Percentiles rank a stretch among this genome's conserved stretches.
These are phyloP conservation scores for Fibroporia radiculosa DNA, from an alignment of 768 basidiomycete species.

Conservation along the genomic window DNA sequence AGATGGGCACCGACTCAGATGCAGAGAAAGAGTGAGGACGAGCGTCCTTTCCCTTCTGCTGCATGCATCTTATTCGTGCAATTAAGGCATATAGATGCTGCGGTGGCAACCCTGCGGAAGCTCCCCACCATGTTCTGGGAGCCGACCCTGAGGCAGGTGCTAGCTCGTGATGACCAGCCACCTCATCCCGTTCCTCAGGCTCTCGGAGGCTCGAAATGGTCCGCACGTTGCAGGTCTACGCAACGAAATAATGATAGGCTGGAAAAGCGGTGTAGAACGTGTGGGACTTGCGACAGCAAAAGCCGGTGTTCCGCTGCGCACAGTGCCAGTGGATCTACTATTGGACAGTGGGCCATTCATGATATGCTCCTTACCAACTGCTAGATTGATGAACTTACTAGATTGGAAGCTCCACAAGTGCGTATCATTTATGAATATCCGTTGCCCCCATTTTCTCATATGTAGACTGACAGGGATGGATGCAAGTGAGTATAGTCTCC, in stretches of 20 bases:
- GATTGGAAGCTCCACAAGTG: conserved; percentile 21
- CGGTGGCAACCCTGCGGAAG: background rate
- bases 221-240: background rate
- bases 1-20: background rate
- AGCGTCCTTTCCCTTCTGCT: background rate
- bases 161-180: background rate
- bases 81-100: background rate
- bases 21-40: background rate
- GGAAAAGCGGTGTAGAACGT: background rate
- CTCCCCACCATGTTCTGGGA: background rate
- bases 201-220: background rate
- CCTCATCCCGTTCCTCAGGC: background rate
- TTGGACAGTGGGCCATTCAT: background rate
- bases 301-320: background rate
- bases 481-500: conserved; percentile 1
- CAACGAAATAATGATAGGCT: background rate
- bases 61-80: too few relatives aligned
- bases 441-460: background rate
- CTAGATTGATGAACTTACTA: conserved; percentile 19
- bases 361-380: background rate
- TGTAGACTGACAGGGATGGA: background rate
- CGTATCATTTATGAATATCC: conserved; percentile 2
- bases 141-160: background rate
- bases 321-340: background rate
- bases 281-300: background rate